Conservation (phyloP, 495 filamentous ascomycete species). For the Glarea lozoyensis region DNA sequence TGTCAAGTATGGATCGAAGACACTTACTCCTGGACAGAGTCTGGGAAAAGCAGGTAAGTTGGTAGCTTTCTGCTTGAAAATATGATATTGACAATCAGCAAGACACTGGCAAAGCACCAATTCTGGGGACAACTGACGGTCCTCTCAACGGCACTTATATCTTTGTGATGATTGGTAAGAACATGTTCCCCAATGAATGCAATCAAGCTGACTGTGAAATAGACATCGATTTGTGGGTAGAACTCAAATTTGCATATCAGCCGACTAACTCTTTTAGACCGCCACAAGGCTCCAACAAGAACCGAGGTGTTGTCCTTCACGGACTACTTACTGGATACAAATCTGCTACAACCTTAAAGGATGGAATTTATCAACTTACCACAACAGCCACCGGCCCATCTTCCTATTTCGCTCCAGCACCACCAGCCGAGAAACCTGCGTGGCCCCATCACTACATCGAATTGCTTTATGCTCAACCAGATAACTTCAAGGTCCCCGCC, state of each 20-base stretch:
- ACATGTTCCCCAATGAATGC: background rate
- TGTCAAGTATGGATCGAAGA: slow-evolving; percentile 33
- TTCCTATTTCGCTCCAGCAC: slow-evolving; percentile 32
- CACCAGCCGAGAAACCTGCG: slow-evolving; percentile 33
- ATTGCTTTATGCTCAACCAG: slow-evolving; percentile 32
- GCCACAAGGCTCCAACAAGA: slow-evolving; percentile 24
- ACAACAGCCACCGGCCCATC: slow-evolving; percentile 29
- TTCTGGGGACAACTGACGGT: slow-evolving; percentile 29
- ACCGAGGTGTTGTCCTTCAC: slow-evolving; percentile 30
- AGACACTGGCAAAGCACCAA: slow-evolving; percentile 30
- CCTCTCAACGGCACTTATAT: slow-evolving; percentile 32
- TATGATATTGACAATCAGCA: background rate
- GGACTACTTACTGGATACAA: slow-evolving; percentile 38
- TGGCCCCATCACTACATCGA: slow-evolving; percentile 38
- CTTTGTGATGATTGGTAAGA: slow-evolving; percentile 36
- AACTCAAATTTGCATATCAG: background rate
- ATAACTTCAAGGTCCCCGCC: slow-evolving; percentile 27
- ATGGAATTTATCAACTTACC: slow-evolving; percentile 28
- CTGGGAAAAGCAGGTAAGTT: slow-evolving; percentile 27
- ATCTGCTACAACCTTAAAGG: slow-evolving; percentile 20
- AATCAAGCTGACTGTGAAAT: background rate
- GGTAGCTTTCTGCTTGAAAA: background rate
- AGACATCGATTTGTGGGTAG: background rate
- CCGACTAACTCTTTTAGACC: slow-evolving; percentile 28
- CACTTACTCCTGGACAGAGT: slow-evolving; percentile 28